phyloP scores from a whole-genome alignment of 768 basidiomycete genomes.

The Artomyces pyxidatus region DNA sequence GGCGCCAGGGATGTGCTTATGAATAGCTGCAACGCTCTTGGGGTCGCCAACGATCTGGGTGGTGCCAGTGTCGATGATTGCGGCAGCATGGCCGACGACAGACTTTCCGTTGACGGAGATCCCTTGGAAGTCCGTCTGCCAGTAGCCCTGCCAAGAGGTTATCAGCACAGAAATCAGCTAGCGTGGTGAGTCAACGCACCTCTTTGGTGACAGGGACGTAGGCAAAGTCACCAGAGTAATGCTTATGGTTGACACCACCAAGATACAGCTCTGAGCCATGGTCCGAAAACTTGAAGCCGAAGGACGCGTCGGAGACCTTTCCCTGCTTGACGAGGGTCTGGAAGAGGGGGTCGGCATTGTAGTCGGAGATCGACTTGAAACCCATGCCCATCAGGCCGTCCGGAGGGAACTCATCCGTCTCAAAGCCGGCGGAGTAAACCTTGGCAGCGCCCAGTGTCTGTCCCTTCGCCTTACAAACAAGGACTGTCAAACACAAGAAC shows the following conservation, averaged over 20 bases:
- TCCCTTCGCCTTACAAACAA: neutral
- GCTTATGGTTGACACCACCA: conserved; percentile 8
- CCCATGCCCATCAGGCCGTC: conserved; percentile 1
- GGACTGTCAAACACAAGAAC: neutral
- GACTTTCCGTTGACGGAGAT: conserved; percentile 17
- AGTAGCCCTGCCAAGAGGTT: conserved; percentile 3
- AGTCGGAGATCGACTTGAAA: neutral
- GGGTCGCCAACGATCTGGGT: conserved; percentile 20
- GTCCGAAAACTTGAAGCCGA: neutral
- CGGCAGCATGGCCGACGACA: neutral
- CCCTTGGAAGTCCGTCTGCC: conserved; percentile 18
- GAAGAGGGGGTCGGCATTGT: neutral
- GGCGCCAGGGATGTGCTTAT: no score
- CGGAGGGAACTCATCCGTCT: neutral
- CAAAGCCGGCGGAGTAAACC: neutral
- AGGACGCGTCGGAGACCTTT: neutral
- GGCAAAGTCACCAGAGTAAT: conserved; percentile 7
- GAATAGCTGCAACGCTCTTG: no score
- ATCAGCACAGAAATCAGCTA: conserved; percentile 20
- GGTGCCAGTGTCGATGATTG: conserved; percentile 27
- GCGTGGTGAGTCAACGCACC: neutral
- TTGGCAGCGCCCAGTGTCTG: neutral
- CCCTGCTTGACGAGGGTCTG: neutral
- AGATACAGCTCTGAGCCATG: conserved; percentile 4
- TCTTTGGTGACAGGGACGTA: conserved; percentile 1